These are phyloP conservation scores for Plantago major DNA, from an alignment of 257 asterid genomes.

Conservation along the genomic window DNA sequence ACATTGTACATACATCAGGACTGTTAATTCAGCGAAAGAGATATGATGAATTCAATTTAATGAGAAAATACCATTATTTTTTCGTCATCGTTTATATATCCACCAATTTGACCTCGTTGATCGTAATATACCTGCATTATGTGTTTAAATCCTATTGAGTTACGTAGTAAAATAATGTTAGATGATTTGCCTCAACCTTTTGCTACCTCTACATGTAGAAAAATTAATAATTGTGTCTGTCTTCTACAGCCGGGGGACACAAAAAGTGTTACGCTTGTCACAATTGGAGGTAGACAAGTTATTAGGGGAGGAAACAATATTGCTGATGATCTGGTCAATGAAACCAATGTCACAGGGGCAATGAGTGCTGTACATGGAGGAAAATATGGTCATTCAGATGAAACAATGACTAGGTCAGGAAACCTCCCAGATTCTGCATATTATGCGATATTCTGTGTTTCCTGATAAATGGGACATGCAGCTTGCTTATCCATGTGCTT, in stretches of 20 bases:
- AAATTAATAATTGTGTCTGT: slow-evolving; percentile 14
- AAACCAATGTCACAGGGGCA: slow-evolving; percentile 37
- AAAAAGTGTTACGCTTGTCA: slow-evolving; percentile 81
- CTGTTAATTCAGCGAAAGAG: slow-evolving; percentile 8
- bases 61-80: background rate
- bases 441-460: background rate
- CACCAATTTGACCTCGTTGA: background rate
- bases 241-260: slow-evolving; percentile 89
- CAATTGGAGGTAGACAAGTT: slow-evolving; percentile 66
- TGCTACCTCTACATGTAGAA: slow-evolving; percentile 4
- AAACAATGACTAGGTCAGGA: slow-evolving; percentile 51
- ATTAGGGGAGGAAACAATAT: slow-evolving; percentile 85
- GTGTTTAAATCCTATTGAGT: slow-evolving; percentile 8
- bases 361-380: slow-evolving; percentile 50
- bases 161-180: background rate
- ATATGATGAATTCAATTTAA: background rate
- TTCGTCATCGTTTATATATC: background rate
- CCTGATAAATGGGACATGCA: slow-evolving; percentile 14
- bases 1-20: slow-evolving; percentile 10
- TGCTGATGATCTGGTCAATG: slow-evolving; percentile 59
- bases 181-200: slow-evolving; percentile 16
- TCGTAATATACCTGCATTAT: slow-evolving; percentile 8
- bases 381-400: slow-evolving; percentile 49
- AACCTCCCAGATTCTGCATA: slow-evolving; percentile 17
- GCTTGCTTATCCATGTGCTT: slow-evolving; percentile 8